Evolutionary conservation across 805 yeast species (phyloP).

Genomic region (Yarrowia yakushimensis): DNA sequence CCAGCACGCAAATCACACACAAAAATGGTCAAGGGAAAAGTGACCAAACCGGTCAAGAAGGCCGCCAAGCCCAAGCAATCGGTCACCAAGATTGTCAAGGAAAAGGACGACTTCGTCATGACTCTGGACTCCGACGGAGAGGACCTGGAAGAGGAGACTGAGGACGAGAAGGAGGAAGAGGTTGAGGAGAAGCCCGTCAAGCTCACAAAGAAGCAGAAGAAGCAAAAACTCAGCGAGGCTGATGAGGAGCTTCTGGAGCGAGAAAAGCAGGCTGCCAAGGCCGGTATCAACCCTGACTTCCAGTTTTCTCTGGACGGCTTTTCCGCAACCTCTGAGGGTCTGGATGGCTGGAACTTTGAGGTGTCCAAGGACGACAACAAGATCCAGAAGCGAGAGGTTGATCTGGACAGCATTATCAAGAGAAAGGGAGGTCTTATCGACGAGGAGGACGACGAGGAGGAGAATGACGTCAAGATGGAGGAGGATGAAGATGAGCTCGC

Average conservation of each 20-base stretch:
- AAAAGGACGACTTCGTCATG: conserved; percentile 55
- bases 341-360: conserved; percentile 83
- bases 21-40: conserved; percentile 10
- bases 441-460: conserved; percentile 42
- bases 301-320: conserved; percentile 57
- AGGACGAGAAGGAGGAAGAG: conserved; percentile 32
- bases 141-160: conserved; percentile 48
- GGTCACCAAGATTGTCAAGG: conserved; percentile 13
- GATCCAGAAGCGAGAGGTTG: conserved; percentile 56
- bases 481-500: conserved; percentile 43
- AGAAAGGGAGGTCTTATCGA: conserved; percentile 76
- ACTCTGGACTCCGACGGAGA: conserved; percentile 82
- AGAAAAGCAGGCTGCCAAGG: conserved; percentile 7
- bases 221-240: conserved; percentile 31
- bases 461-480: conserved; percentile 36
- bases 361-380: conserved; percentile 46
- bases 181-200: conserved; percentile 25
- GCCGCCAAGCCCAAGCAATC: conserved; percentile 4
- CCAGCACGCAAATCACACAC: neutral
- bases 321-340: conserved; percentile 36
- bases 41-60: conserved; percentile 4
- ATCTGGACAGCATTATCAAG: conserved; percentile 80
- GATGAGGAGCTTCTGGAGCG: conserved; percentile 43
- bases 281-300: conserved; percentile 64
- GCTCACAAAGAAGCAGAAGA: conserved; percentile 31